Evolutionary conservation across 192 early-diverging fungal species (phyloP).

Genomic region (Dimargaris cristalligena): DNA sequence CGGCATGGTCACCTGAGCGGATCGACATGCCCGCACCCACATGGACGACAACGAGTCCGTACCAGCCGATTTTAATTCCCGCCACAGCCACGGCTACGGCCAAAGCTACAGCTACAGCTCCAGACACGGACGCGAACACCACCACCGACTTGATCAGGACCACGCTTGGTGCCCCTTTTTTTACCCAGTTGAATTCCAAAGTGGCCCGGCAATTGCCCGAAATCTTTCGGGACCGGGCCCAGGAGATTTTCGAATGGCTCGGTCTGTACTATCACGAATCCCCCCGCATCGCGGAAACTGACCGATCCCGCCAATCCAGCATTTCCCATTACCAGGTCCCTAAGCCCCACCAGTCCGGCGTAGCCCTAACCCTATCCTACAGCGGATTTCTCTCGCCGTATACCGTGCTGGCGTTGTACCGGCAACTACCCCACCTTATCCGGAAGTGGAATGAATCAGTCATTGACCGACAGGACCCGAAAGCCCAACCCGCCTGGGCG

Average conservation of each 20-base stretch:
- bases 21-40: not conserved
- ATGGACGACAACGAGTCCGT: not conserved
- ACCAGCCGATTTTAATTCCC: not conserved
- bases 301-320: not conserved
- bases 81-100: not conserved
- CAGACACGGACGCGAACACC: not conserved
- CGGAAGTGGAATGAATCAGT: not conserved
- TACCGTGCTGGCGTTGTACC: not conserved
- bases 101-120: too few species aligned
- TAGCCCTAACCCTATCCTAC: not conserved
- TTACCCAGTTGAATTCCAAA: too few species aligned
- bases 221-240: not conserved
- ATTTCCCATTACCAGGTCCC: not conserved
- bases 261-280: not conserved
- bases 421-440: not conserved
- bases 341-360: not conserved
- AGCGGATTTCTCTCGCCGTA: not conserved
- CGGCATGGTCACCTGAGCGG: not conserved
- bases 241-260: slow-evolving; percentile 1
- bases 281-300: not conserved
- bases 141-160: not conserved
- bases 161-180: not conserved
- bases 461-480: too few species aligned
- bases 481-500: slow-evolving; percentile 14
- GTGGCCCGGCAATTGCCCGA: too few species aligned